A percentile compares a stretch with the other conserved stretches of the same genome.
These are phyloP conservation scores for Penicillium verhagenii DNA, from an alignment of 495 filamentous ascomycete species.

Conservation along the genomic window DNA sequence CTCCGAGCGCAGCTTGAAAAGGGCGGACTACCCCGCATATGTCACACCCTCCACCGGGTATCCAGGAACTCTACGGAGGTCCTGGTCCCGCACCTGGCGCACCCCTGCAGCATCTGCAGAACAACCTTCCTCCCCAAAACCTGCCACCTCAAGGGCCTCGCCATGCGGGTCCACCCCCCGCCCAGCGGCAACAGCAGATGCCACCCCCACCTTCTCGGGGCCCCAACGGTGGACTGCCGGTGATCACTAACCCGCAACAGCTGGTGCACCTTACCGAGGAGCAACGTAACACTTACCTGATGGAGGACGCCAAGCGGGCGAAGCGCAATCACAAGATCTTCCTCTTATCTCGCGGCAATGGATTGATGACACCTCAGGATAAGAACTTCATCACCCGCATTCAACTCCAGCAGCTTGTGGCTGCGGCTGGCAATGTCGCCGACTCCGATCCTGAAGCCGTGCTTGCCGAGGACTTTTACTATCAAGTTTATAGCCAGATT, in stretches of 20 bases:
- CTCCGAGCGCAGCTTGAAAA: conserved; percentile 54
- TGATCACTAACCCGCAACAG: conserved; percentile 70
- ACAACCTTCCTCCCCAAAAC: conserved; percentile 38
- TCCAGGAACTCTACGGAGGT: conserved; percentile 45
- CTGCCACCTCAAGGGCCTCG: conserved; percentile 32
- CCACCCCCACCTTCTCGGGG: conserved; percentile 25
- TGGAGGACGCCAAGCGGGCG: conserved; percentile 89
- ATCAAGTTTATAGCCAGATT: conserved; percentile 93
- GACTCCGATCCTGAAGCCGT: conserved; percentile 77
- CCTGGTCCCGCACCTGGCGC: conserved; percentile 42
- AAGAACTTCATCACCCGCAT: conserved; percentile 99
- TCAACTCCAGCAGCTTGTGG: conserved; percentile 92
- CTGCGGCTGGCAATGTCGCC: conserved; percentile 81
- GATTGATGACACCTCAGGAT: conserved; percentile 97
- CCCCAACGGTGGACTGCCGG: conserved; percentile 39
- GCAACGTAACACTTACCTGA: conserved; percentile 71
- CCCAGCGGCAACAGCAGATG: conserved; percentile 30
- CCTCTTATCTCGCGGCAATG: conserved; percentile 88
- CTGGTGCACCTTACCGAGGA: conserved; percentile 75
- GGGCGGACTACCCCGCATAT: conserved; percentile 46
- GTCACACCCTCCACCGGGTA: conserved; percentile 47
- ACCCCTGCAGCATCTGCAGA: conserved; percentile 40
- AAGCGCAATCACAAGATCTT: conserved; percentile 99
- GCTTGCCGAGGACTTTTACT: conserved; percentile 93
- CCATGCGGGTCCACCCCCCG: conserved; percentile 30